Conservation (phyloP, 805 yeast species). For the Zygoascus biomembranicola region DNA sequence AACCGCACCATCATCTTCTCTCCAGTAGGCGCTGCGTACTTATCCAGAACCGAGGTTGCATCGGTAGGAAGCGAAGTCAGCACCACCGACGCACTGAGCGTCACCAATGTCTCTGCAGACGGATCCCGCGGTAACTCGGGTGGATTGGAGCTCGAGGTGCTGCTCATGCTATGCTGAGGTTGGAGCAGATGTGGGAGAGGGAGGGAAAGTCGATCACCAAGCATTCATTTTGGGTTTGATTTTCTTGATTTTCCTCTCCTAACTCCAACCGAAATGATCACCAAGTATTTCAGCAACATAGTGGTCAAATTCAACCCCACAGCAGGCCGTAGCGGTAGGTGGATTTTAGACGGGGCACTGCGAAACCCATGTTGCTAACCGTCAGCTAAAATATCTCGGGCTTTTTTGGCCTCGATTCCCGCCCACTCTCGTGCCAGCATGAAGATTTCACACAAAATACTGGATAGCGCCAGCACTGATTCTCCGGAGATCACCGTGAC, state of each 20-base stretch:
- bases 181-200: too few species aligned
- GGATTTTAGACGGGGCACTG: too few species aligned
- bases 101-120: conserved; percentile 19
- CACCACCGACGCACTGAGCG: conserved; percentile 28
- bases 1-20: conserved; percentile 37
- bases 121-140: conserved; percentile 10
- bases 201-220: too few species aligned
- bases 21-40: conserved; percentile 19
- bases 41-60: conserved; percentile 21
- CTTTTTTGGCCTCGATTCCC: conserved; percentile 73
- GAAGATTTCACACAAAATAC: conserved; percentile 54
- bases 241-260: background rate
- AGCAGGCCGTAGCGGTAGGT: conserved; percentile 23
- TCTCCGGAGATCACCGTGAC: conserved; percentile 64
- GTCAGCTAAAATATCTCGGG: conserved; percentile 66
- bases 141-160: background rate
- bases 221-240: background rate
- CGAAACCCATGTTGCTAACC: conserved; percentile 5
- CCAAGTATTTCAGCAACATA: conserved; percentile 78
- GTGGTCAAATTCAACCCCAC: conserved; percentile 73
- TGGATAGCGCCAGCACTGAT: conserved; percentile 38
- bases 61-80: conserved; percentile 25
- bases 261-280: conserved; percentile 50
- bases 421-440: conserved; percentile 58
- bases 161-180: background rate